Evolutionary conservation across 306 rosid genomes (phyloP).

Genomic region (Begonia masoniana): DNA sequence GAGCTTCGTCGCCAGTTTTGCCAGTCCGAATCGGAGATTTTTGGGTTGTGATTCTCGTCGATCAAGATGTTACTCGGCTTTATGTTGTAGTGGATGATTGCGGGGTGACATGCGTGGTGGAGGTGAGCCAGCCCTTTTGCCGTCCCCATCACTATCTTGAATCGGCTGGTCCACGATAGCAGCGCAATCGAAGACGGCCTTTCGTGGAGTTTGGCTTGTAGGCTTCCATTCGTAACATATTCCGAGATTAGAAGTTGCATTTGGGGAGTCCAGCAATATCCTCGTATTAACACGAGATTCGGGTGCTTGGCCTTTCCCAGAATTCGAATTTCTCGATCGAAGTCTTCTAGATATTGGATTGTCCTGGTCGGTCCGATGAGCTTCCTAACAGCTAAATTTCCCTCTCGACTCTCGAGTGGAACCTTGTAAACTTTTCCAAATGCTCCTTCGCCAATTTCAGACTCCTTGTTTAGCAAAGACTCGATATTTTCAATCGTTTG

Average conservation of each 20-base stretch:
- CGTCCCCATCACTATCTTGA: conserved; percentile 55
- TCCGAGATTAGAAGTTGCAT: conserved; percentile 45
- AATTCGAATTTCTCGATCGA: conserved; percentile 47
- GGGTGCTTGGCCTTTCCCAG: conserved; percentile 51
- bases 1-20: conserved; percentile 36
- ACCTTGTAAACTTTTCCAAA: conserved; percentile 86
- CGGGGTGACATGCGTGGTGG: conserved; percentile 52
- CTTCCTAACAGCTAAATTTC: conserved; percentile 60
- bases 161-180: conserved; percentile 43
- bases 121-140: conserved; percentile 56
- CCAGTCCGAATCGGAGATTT: conserved; percentile 51
- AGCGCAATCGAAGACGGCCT: conserved; percentile 42
- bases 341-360: conserved; percentile 52
- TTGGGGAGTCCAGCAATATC: conserved; percentile 61
- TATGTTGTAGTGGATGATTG: conserved; percentile 51
- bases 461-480: conserved; percentile 58
- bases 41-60: conserved; percentile 39
- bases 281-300: conserved; percentile 40
- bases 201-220: conserved; percentile 47
- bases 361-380: conserved; percentile 40
- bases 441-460: conserved; percentile 75
- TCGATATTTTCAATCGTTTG: conserved; percentile 41
- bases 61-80: conserved; percentile 57
- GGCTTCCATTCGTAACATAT: conserved; percentile 42
- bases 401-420: conserved; percentile 47